These are phyloP conservation scores for Sordariomycetes sp. DNA, from an alignment of 2,329 filamentous ascomycete genomes.

Conservation along the genomic window DNA sequence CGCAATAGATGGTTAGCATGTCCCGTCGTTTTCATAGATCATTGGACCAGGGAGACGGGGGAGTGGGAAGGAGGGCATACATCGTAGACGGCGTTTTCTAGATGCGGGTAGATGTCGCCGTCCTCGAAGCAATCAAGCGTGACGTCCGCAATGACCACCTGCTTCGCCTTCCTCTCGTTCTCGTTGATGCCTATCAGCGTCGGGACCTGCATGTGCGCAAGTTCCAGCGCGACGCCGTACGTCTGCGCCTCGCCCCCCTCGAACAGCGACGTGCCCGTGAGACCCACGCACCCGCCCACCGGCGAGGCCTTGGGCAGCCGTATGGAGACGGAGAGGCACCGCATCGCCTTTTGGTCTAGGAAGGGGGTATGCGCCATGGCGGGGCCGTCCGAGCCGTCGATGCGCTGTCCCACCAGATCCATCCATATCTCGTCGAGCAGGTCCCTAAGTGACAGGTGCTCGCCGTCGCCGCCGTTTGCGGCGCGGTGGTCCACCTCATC, in stretches of 20 bases:
- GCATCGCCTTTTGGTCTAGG: constrained; percentile 19
- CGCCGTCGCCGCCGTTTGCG: background rate
- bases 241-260: constrained; percentile 13
- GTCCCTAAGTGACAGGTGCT: constrained; percentile 10
- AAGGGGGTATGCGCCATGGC: constrained; percentile 13
- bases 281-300: constrained; percentile 44
- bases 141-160: constrained; percentile 51
- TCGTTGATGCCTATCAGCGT: constrained; percentile 60
- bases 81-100: constrained; percentile 50
- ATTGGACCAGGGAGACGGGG: background rate
- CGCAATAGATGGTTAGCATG: background rate
- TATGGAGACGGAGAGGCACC: constrained; percentile 37
- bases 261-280: constrained; percentile 32
- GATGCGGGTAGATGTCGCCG: constrained; percentile 35
- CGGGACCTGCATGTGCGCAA: constrained; percentile 48
- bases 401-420: constrained; percentile 14
- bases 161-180: constrained; percentile 54
- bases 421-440: constrained; percentile 19
- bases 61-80: constrained; percentile 3
- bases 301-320: constrained; percentile 56
- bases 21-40: background rate
- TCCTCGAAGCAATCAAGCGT: constrained; percentile 41
- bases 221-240: constrained; percentile 23
- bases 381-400: constrained; percentile 7
- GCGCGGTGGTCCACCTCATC: constrained; percentile 12